A percentile compares a stretch with the other conserved stretches of the same genome.
Evolutionary conservation across 2,329 filamentous ascomycete species (phyloP).

Genomic region (Epichloe bromicola): DNA sequence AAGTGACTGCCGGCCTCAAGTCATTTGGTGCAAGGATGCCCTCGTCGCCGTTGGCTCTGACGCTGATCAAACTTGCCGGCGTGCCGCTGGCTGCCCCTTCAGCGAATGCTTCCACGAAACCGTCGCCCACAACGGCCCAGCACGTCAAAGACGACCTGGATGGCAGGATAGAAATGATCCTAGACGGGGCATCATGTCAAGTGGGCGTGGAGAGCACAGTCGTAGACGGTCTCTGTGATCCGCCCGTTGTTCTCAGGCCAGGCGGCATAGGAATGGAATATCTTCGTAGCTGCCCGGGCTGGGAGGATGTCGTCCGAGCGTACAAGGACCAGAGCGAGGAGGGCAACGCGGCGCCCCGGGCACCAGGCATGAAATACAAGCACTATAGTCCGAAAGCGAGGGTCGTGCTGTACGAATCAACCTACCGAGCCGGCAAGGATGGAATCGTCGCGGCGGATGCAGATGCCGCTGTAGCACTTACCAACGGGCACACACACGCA

Average conservation of each 20-base stretch:
- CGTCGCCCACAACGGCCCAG: slow-evolving; percentile 78
- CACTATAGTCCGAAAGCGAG: slow-evolving; percentile 88
- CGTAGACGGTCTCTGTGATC: slow-evolving; percentile 73
- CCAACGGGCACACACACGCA: slow-evolving; percentile 7
- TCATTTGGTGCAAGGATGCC: slow-evolving; percentile 92
- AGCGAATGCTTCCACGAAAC: slow-evolving; percentile 87
- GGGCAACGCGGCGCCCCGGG: slow-evolving; percentile 55
- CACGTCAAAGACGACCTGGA: slow-evolving; percentile 79
- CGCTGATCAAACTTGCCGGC: slow-evolving; percentile 68
- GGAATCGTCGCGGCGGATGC: slow-evolving; percentile 26
- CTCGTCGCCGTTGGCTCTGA: slow-evolving; percentile 67
- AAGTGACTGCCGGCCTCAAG: slow-evolving; percentile 73
- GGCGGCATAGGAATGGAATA: slow-evolving; percentile 79
- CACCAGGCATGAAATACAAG: slow-evolving; percentile 97
- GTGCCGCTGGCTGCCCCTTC: slow-evolving; percentile 81
- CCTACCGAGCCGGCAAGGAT: slow-evolving; percentile 19
- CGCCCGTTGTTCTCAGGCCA: slow-evolving; percentile 72
- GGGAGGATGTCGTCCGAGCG: slow-evolving; percentile 63
- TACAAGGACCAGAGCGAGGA: slow-evolving; percentile 66
- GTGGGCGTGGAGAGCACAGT: slow-evolving; percentile 97
- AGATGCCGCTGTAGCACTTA: slow-evolving; percentile 8
- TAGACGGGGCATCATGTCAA: slow-evolving; percentile 75
- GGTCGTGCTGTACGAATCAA: slow-evolving; percentile 68
- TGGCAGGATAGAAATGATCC: slow-evolving; percentile 70
- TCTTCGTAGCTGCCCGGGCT: slow-evolving; percentile 60